Evolutionary conservation across 768 basidiomycete genomes (phyloP), one percentile per base, ranked within the genome.

Genomic region (Pulveroboletus sp.): DNA sequence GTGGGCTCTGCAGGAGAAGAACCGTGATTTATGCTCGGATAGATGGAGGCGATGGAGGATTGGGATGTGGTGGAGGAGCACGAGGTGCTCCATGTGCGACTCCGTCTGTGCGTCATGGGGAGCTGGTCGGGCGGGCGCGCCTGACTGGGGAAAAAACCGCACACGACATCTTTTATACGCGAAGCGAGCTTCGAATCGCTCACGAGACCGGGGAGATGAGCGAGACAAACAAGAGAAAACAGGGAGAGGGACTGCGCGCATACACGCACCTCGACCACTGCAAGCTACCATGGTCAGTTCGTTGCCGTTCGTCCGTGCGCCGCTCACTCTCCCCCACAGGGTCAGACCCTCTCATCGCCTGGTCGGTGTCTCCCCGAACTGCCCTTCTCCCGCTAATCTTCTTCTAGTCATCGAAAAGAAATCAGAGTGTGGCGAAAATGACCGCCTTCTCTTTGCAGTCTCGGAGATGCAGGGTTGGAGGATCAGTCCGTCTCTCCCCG

Each of bases 401-500:
- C 31, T 30, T 49, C 51, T 60, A 93, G 92, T 83, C 19, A 93
- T 87, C 45, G 79, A 81, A 56, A 99, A 97, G 77, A 79, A 77
- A 64, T 85, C 90, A 5, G 78, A 83, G 58, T 68, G 76, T 19
- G 93, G 89, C 36, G 76, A 73, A 55, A 84, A 91, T 80, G 76
- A 74, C 52, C 79, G 80, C 49, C 84, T 80, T 68, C 61, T 76
- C 39, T 97, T 84, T 69, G 86, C 80, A 7, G 78, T 96, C 36
- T 85, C 89, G 39, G 94, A 97, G 72, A 98, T 98, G 95, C 96
- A 99, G 70, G 96, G 96, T 61, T 99, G 96, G 96, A 79, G 96
- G 70, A 86, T 98, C 71, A 83, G 95, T 99, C 63, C 72, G 95
- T 86, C 26, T 52, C 50, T 31, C 30, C 31, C 34, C 16, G 2